Evolutionary conservation across 225 moss, liverwort and hornwort genomes (phyloP), one percentile per base, ranked within the genome.

Genomic region (Marchantia paleacea): DNA sequence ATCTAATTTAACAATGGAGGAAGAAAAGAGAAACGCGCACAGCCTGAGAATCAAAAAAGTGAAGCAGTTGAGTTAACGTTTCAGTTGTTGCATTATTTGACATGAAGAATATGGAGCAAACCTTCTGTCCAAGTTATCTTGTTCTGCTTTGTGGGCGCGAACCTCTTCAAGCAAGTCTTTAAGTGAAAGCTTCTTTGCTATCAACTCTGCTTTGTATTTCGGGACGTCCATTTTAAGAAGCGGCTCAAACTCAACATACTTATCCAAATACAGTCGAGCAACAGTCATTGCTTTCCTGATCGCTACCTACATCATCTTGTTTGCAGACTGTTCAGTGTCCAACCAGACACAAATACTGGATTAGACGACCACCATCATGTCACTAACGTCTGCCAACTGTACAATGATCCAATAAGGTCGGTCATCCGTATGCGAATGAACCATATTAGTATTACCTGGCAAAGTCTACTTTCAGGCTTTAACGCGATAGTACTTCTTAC

Each of bases 111-210:
- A 52, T 55, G 57, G 60, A 31, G 13, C 85, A 72, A 68, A 94
- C 96, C 94, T 81, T 90, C 80, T 89, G 0, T 96, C 91, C 10
- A 96, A 73, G 25, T 82, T 84, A 87, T 96, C 90, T 81, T 91
- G 90, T 65, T 94, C 92, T 15, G 48, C 82, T 87, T 83, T 92
- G 81, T 94, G 94, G 26, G 48, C 58, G 79, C 90, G 80, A 73
- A 92, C 86, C 86, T 96, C 96, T 52, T 79, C 72, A 81, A 96
- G 85, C 19, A 94, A 50, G 55, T 91, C 86, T 82, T 88, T 94
- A 24, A 96, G 70, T 66, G 86, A 88, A 8, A 75, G 47, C 84
- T 96, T 96, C 58, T 72, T 92, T 22, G 78, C 30, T 24, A 86
- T 81, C 14, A 94, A 81, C 8, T 71, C 51, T 48, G 25, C 73